A percentile compares a stretch with the other conserved stretches of the same genome.
Evolutionary conservation across 305 asterid genomes (phyloP).

Genomic region (Stenogyne calaminthoides): DNA sequence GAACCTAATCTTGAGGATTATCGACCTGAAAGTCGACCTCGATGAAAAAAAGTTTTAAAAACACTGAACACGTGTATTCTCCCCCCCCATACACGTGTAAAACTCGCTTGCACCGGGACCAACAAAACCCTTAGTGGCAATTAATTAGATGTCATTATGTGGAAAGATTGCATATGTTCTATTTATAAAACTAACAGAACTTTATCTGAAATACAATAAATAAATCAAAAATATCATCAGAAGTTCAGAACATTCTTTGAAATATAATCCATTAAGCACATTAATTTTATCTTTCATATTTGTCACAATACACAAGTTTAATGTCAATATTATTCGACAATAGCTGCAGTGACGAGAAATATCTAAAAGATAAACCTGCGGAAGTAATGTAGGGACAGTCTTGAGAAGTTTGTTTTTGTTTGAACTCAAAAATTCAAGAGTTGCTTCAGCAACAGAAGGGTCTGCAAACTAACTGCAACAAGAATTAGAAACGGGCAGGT

Average conservation of each 20-base stretch:
- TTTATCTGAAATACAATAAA: conserved; percentile 1
- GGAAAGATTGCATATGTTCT: neutral
- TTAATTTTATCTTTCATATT: neutral
- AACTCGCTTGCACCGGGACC: too few species aligned
- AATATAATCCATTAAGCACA: conserved; percentile 11
- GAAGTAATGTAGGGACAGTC: conserved; percentile 76
- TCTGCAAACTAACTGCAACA: conserved; percentile 93
- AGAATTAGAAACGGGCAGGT: conserved; percentile 32
- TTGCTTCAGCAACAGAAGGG: conserved; percentile 88
- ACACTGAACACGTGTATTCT: too few species aligned
- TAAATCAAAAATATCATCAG: conserved; percentile 1
- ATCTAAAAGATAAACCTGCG: conserved; percentile 62
- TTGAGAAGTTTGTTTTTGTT: conserved; percentile 66
- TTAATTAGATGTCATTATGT: neutral
- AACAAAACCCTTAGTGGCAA: neutral
- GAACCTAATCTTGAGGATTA: too few species aligned
- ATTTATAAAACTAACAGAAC: neutral
- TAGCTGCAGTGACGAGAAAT: conserved; percentile 15
- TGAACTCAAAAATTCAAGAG: conserved; percentile 73
- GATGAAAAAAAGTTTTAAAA: too few species aligned
- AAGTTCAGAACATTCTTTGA: conserved; percentile 11
- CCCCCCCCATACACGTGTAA: too few species aligned
- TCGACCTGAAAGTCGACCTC: too few species aligned
- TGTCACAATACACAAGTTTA: neutral
- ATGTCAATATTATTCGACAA: conserved; percentile 9